phyloP scores from a whole-genome alignment of 2,329 filamentous ascomycete species.

The Pezizomycotina sp. region DNA sequence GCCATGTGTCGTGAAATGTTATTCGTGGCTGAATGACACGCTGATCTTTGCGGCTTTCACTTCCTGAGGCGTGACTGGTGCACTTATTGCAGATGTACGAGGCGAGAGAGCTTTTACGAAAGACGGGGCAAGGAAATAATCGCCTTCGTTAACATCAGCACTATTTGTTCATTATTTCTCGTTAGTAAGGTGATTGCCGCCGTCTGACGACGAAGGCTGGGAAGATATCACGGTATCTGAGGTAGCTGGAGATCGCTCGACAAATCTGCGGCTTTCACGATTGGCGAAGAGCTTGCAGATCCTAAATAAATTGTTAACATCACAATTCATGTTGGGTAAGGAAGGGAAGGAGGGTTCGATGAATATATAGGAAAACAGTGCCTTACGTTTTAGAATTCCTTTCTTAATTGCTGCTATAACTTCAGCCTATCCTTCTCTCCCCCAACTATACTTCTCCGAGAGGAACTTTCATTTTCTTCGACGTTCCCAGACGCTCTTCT shows the following conservation, averaged over 20 bases:
- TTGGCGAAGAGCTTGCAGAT: slow-evolving; percentile 52
- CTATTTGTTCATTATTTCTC: slow-evolving; percentile 39
- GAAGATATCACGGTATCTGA: slow-evolving; percentile 21
- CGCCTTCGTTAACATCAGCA: slow-evolving; percentile 61
- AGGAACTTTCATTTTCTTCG: slow-evolving; percentile 33
- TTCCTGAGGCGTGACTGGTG: slow-evolving; percentile 59
- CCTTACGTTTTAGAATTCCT: slow-evolving; percentile 80
- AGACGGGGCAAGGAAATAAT: slow-evolving; percentile 56
- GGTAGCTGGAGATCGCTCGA: slow-evolving; percentile 39
- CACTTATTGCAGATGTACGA: slow-evolving; percentile 59
- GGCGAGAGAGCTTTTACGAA: slow-evolving; percentile 42
- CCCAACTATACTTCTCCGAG: slow-evolving; percentile 77
- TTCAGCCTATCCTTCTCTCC: slow-evolving; percentile 82
- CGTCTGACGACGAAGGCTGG: slow-evolving; percentile 10
- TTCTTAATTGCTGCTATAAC: slow-evolving; percentile 84
- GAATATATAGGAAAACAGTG: not conserved
- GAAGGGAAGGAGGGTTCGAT: slow-evolving; percentile 6
- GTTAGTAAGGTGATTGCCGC: slow-evolving; percentile 8
- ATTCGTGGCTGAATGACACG: slow-evolving; percentile 63
- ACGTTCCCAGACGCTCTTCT: slow-evolving; percentile 25
- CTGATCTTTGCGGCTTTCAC: slow-evolving; percentile 33
- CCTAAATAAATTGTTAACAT: slow-evolving; percentile 35
- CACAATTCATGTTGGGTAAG: too few species aligned
- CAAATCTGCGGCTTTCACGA: slow-evolving; percentile 44
- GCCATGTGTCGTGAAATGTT: slow-evolving; percentile 93